These are phyloP conservation scores for Boletus holoroseus DNA, from an alignment of 1,284 basidiomycete species.

Conservation along the genomic window DNA sequence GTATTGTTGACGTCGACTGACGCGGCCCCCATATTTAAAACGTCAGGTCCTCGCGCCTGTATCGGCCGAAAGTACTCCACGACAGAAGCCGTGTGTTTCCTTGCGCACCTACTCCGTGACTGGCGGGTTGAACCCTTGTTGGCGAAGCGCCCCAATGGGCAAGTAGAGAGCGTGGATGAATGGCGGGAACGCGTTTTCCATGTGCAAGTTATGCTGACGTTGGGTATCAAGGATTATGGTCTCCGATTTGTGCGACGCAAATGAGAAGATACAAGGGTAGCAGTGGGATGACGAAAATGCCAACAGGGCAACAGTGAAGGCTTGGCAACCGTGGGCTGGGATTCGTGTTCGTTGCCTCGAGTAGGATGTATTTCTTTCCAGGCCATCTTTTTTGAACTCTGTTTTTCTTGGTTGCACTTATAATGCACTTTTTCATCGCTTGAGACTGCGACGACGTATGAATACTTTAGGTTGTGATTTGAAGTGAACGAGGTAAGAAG, in stretches of 20 bases:
- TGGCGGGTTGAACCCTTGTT: background rate
- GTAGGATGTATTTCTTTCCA: background rate
- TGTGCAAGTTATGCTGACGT: background rate
- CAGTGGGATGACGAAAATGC: background rate
- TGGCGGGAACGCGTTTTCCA: constrained; percentile 3
- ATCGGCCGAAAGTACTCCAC: constrained; percentile 1
- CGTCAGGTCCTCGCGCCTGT: background rate
- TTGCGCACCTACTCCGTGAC: background rate
- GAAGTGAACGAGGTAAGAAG: too few species aligned
- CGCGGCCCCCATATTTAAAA: background rate
- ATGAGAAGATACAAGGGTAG: background rate
- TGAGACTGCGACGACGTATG: too few species aligned
- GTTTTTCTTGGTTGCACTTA: background rate
- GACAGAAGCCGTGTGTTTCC: constrained; percentile 1
- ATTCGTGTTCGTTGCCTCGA: background rate
- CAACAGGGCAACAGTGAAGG: background rate
- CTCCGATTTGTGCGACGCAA: background rate
- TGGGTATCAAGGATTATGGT: background rate
- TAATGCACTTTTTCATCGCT: background rate
- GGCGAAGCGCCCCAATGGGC: background rate
- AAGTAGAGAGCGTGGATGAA: background rate
- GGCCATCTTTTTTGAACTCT: background rate
- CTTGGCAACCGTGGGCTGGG: background rate
- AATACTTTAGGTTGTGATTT: background rate
- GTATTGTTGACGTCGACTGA: background rate